A percentile compares a stretch with the other conserved stretches of the same genome.
Evolutionary conservation across 208 protist species (phyloP).

Genomic region (Trichomonas gallinae): DNA sequence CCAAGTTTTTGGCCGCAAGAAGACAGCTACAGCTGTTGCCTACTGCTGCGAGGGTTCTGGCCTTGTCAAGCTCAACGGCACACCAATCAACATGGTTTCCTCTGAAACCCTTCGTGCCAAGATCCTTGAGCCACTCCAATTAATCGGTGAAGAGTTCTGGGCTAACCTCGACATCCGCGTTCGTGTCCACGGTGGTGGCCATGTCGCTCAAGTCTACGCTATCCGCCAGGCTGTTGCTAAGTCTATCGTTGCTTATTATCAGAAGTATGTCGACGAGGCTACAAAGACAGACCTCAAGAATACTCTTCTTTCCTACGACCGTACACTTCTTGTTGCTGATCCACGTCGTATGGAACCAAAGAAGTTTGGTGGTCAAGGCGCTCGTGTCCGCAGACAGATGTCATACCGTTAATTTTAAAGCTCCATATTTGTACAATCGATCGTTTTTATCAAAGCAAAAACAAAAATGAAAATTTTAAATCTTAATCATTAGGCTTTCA

Average conservation of each 20-base stretch:
- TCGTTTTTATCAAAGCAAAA: no score
- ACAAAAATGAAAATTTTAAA: no score
- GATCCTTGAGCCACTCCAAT: slow-evolving; percentile 78
- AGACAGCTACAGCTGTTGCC: slow-evolving; percentile 94
- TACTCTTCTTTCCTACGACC: slow-evolving; percentile 81
- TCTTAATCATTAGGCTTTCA: no score
- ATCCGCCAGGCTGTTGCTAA: slow-evolving; percentile 97
- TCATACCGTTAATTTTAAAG: slow-evolving; percentile 85
- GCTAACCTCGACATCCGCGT: slow-evolving; percentile 81
- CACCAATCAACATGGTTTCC: slow-evolving; percentile 82
- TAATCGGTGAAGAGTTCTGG: slow-evolving; percentile 80
- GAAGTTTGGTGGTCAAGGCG: slow-evolving; percentile 98
- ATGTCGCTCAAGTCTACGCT: slow-evolving; percentile 88
- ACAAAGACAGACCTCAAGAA: slow-evolving; percentile 93
- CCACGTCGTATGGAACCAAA: slow-evolving; percentile 97
- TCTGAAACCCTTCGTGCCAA: slow-evolving; percentile 90
- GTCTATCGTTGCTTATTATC: slow-evolving; percentile 91
- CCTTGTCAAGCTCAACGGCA: slow-evolving; percentile 92
- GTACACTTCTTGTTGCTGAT: slow-evolving; percentile 95
- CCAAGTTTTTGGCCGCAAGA: slow-evolving; percentile 63
- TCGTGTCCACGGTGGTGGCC: slow-evolving; percentile 83
- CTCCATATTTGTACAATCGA: no score
- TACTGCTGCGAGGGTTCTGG: slow-evolving; percentile 83
- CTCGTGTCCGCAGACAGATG: slow-evolving; percentile 94
- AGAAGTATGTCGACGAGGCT: slow-evolving; percentile 92